Evolutionary conservation across 2,329 filamentous ascomycete species (phyloP), one percentile per base, ranked within the genome.

Genomic region (Thielaviopsis musarum): DNA sequence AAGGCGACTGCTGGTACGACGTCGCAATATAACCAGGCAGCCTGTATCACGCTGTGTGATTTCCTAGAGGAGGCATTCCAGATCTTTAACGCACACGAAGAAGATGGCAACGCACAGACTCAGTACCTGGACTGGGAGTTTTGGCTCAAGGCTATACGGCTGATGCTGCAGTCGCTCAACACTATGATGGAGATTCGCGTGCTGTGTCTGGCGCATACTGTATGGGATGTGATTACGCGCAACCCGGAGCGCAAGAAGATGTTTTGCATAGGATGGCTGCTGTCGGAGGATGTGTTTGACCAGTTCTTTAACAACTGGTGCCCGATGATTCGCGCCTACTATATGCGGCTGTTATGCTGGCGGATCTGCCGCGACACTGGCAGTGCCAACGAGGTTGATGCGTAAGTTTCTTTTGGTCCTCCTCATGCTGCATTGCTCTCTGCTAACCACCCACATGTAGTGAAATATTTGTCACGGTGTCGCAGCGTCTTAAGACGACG

Each of bases 301-400:
- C 82, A 81, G 62, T 83, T 89, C 62, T 96, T 95, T 72, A 91
- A 87, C 67, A 89, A 95, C 67, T 95, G 91, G 90, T 95, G 88
- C 67, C 89, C 91, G 0, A 95, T 95, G 91, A 88, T 95, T 22
- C 81, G 91, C 62, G 86, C 89, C 15, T 96, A 95, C 70, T 96
- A 85, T 68, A 93, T 95, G 80, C 87, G 91, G 54, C 73, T 96
- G 56, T 71, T 95, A 22, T 95, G 89, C 71, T 96, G 91, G 91
- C 82, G 90, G 62, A 75, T 96, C 54, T 91, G 87, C 64, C 79
- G 91, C 63, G 87, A 86, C 66, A 80, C 83, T 57, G 88, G 84
- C 17, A 80, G 78, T 54, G 75, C 81, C 22, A 80, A 81, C 52
- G 77, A 82, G 28, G 69, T 81, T 49, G 87, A 93, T 67, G 70